These are phyloP conservation scores for Sporisorium reilianum DNA, from an alignment of 1,284 basidiomycete species.

Conservation along the genomic window DNA sequence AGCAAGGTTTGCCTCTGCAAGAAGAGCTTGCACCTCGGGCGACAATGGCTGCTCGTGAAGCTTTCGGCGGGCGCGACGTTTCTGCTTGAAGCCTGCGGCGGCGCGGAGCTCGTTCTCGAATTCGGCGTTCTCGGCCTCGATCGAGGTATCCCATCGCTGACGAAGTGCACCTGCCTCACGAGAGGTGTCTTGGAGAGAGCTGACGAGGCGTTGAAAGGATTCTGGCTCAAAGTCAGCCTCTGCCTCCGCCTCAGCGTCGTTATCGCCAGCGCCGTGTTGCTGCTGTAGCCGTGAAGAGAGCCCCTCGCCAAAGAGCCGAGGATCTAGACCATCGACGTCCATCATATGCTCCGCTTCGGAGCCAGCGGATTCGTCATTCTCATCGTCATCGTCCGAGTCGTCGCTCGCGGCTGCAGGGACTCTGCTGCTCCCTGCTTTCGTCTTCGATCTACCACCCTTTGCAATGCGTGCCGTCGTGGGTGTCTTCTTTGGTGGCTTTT, in stretches of 20 bases:
- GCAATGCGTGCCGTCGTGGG: neutral
- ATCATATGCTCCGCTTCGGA: slow-evolving; percentile 1
- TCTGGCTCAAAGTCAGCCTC: slow-evolving; percentile 52
- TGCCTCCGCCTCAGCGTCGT: slow-evolving; percentile 10
- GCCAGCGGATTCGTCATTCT: slow-evolving; percentile 5
- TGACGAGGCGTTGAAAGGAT: slow-evolving; percentile 51
- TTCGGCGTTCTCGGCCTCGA: slow-evolving; percentile 59
- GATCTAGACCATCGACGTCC: slow-evolving; percentile 17
- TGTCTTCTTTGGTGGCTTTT: slow-evolving; percentile 17
- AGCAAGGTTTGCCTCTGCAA: slow-evolving; percentile 88
- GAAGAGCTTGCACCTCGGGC: slow-evolving; percentile 81
- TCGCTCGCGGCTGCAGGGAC: slow-evolving; percentile 4
- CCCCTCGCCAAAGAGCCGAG: slow-evolving; percentile 12
- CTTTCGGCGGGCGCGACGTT: slow-evolving; percentile 26
- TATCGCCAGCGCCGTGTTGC: neutral
- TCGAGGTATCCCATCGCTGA: slow-evolving; percentile 56
- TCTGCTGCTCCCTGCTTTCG: neutral
- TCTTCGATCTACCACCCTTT: too few relatives aligned
- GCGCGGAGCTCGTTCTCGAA: slow-evolving; percentile 64
- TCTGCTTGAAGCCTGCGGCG: slow-evolving; percentile 55
- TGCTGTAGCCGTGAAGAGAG: neutral
- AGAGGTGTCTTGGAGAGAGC: slow-evolving; percentile 53
- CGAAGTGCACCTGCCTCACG: slow-evolving; percentile 38
- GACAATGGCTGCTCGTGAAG: slow-evolving; percentile 73
- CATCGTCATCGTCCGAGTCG: slow-evolving; percentile 17